Base-by-base conservation (phyloP, 2,329 filamentous ascomycete species). In the Claviceps sp. region DNA sequence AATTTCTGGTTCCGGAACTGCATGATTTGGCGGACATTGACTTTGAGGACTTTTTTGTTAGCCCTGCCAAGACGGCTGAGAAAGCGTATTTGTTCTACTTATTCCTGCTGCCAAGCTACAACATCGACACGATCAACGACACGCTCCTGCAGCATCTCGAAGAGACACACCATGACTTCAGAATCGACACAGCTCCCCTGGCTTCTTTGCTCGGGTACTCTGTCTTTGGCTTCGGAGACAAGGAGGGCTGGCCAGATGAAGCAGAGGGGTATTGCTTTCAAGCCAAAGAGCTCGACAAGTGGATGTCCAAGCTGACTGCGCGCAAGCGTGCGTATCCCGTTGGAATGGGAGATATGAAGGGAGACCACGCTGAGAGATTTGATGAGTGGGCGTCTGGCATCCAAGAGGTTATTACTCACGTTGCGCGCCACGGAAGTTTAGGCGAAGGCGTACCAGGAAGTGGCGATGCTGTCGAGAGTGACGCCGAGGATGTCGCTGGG, bases 81-180 rank as follows among this genome's bases (percentile, higher is more conserved):
- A 66, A 73, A n/a, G 68, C 76, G 2, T 80, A 83, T 55, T 80
- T 84, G 59, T 83, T 96, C 60, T 98, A 97, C 68, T 73, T 94
- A 41, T 75, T 97, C 51, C 70, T 97, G 40, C 68, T 96, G 4
- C 93, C 91, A 0, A 90, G 87, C 56, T 97, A 96, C 73, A 94
- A 97, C 63, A 95, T 96, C 61, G 91, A 96, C 62, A 91, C 87
- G 7, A 86, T 94, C 58, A 81, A 95, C 58, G 86, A 90, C 62
- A 91, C 81, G 16, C 90, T 97, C 65, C 73, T 97, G 24, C 82
- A 88, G 57, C 89, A 95, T 65, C 71, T 98, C 5, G 77, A 86
- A 63, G 91, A 98, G 65, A 97, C 90, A 0, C 91, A 97, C 64
- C 82, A 97, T 69, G 93, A 98, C 67, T 97, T 97, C 73, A 82